Evolutionary conservation across 139 green algal species (phyloP).

Genomic region (Chlorella sp.): DNA sequence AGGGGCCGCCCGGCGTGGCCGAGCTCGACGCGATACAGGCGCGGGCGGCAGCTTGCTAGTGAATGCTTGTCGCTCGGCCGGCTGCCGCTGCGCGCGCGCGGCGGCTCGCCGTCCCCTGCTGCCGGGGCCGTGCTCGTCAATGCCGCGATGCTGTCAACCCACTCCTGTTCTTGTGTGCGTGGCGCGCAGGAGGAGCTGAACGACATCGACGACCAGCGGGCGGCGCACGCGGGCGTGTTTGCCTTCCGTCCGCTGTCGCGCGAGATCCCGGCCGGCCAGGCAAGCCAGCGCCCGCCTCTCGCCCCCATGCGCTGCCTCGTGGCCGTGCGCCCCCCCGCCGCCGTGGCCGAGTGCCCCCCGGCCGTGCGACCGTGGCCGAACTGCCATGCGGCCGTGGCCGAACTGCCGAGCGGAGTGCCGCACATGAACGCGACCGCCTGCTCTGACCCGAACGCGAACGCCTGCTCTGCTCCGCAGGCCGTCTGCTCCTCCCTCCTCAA

Average conservation of each 20-base stretch:
- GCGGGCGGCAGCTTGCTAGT: not conserved
- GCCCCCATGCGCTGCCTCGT: not conserved
- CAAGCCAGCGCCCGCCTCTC: too few species aligned
- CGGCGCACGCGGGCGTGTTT: slow-evolving; percentile 14
- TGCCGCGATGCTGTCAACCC: not conserved
- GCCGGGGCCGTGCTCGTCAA: not conserved
- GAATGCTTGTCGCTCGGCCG: not conserved
- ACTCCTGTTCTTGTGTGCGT: not conserved
- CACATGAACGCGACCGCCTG: not conserved
- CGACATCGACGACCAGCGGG: slow-evolving; percentile 12
- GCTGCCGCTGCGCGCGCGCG: not conserved
- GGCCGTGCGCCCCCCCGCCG: not conserved
- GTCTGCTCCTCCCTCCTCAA: slow-evolving; percentile 19
- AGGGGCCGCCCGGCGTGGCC: not conserved
- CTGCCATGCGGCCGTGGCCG: not conserved
- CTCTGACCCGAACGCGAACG: not conserved
- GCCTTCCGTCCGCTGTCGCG: too few species aligned
- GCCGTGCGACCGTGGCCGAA: not conserved
- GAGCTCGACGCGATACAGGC: not conserved
- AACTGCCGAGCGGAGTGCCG: not conserved
- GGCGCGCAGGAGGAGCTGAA: slow-evolving; percentile 14
- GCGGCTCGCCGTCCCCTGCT: not conserved
- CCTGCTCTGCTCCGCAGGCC: not conserved
- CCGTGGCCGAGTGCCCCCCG: not conserved
- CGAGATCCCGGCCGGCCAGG: not conserved